These are phyloP conservation scores for Diaporthe sp. DNA, from an alignment of 2,329 filamentous ascomycete species.

Conservation along the genomic window DNA sequence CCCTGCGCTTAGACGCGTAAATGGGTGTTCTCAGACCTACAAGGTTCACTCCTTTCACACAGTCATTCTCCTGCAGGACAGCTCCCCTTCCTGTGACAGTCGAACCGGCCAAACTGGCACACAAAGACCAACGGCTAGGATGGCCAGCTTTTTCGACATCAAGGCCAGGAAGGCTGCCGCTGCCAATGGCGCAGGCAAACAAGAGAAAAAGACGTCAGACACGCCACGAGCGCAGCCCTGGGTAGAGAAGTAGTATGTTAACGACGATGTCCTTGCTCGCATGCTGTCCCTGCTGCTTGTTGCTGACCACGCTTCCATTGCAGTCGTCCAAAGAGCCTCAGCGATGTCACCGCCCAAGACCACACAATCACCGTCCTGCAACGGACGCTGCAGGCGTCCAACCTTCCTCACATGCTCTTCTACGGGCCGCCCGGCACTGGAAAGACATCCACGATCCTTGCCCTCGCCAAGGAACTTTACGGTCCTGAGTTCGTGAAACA, in stretches of 20 bases:
- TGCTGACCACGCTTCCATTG: slow-evolving; percentile 42
- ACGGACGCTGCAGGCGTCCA: slow-evolving; percentile 93
- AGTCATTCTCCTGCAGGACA: not conserved
- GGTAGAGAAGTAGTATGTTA: slow-evolving; percentile 96
- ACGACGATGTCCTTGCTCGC: not conserved
- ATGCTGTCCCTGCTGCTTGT: not conserved
- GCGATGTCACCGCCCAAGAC: slow-evolving; percentile 97
- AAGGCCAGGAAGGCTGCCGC: slow-evolving; percentile 89
- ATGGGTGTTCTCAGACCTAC: slow-evolving; percentile 45
- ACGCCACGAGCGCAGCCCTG: slow-evolving; percentile 84
- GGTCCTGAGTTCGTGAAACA: slow-evolving; percentile 93
- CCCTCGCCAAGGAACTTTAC: slow-evolving; percentile 96
- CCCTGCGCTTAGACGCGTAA: slow-evolving; percentile 36
- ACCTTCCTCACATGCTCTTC: slow-evolving; percentile 99
- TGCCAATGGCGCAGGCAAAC: slow-evolving; percentile 70
- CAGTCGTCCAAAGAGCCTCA: slow-evolving; percentile 92
- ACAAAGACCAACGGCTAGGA: slow-evolving; percentile 53
- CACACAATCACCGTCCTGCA: slow-evolving; percentile 95
- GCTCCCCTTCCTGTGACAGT: not conserved
- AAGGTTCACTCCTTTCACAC: not conserved
- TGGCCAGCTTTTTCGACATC: slow-evolving; percentile 96
- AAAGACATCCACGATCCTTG: slow-evolving; percentile 98
- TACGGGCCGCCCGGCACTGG: slow-evolving; percentile 97
- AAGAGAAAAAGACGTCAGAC: slow-evolving; percentile 76
- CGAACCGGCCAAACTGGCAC: not conserved